Evolutionary conservation across 176 grass and related monocot species (phyloP).

Genomic region (Calamus simplicifolius): DNA sequence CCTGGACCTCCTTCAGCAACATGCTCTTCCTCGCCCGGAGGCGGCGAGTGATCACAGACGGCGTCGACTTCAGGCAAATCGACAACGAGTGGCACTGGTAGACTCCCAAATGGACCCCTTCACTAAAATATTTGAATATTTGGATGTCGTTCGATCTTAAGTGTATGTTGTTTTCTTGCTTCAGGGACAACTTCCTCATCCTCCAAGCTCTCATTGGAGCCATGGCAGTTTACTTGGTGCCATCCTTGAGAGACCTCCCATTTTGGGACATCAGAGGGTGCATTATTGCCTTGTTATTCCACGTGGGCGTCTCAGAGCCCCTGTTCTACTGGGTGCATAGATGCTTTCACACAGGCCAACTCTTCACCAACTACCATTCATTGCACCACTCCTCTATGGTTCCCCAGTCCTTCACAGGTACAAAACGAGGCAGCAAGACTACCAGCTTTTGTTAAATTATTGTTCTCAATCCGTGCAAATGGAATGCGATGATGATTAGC

Average conservation of each 20-base stretch:
- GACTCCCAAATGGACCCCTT: no score
- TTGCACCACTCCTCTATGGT: constrained; percentile 9
- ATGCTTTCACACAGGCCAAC: constrained; percentile 37
- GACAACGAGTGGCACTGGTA: constrained; percentile 89
- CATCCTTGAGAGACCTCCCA: constrained; percentile 12
- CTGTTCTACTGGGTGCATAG: constrained; percentile 6
- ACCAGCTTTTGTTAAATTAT: no score
- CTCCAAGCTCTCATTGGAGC: constrained; percentile 57
- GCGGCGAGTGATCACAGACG: constrained; percentile 54
- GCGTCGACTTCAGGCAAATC: constrained; percentile 72
- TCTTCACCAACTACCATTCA: constrained; percentile 18
- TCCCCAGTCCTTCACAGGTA: constrained; percentile 4
- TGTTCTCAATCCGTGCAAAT: no score
- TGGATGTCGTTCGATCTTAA: not conserved
- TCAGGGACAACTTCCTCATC: constrained; percentile 87
- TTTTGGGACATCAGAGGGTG: not conserved
- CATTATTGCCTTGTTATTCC: not conserved
- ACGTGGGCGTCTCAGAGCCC: constrained; percentile 2
- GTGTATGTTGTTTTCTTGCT: not conserved
- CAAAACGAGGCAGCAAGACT: not conserved
- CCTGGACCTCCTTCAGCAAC: constrained; percentile 74
- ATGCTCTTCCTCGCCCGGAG: constrained; percentile 86
- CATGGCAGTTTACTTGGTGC: constrained; percentile 26
- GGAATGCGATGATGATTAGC: no score
- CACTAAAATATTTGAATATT: not conserved